Evolutionary conservation across 345 rosid species (phyloP), one percentile per base, ranked within the genome.

Genomic region (Geranium brycei): DNA sequence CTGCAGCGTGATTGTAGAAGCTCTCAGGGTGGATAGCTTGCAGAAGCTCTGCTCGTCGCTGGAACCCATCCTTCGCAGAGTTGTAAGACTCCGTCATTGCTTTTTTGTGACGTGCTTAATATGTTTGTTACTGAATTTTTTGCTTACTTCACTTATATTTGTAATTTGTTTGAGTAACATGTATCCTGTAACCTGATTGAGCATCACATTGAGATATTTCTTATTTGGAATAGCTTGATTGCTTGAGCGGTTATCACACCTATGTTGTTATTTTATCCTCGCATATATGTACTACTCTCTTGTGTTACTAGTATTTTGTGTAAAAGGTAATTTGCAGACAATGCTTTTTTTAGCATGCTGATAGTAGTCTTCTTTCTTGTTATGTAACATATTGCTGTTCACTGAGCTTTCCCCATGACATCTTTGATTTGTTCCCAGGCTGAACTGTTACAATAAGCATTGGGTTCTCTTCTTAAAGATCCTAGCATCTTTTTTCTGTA

Each of bases 31-130:
- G 71, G 97, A 90, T 69, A 90, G 96, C 76, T 75, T 93, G 70
- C 99, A 93, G 83, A 93, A 84, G 87, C 83, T 93, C 66, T 93
- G 95, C 81, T 93, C 99, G 7, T 93, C 99, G 64, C 68, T 93
- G 81, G 99, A 93, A 72, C 99, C 99, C 35, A 79, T 93, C 63
- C 96, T 93, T 63, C 99, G 99, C 59, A 81, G 95, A 81, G 99
- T 93, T 70, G 99, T 93, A 93, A 85, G 91, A 35, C 63, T 67
- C 70, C 23, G 2, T 35, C 41, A 47, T 57, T 11, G 64, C 59
- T 47, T 68, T 8, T 47, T 57, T 47, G 19, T 14, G 30, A 51
- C 19, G 23, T 66, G n/a, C 56, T 18, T 31, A 58, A 8, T 19
- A 13, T 31, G 4, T 32, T 19, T 57, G 31, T 63, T 17, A 23